Base-by-base conservation (phyloP, 2,329 filamentous ascomycete species). In the Curvularia sp. region DNA sequence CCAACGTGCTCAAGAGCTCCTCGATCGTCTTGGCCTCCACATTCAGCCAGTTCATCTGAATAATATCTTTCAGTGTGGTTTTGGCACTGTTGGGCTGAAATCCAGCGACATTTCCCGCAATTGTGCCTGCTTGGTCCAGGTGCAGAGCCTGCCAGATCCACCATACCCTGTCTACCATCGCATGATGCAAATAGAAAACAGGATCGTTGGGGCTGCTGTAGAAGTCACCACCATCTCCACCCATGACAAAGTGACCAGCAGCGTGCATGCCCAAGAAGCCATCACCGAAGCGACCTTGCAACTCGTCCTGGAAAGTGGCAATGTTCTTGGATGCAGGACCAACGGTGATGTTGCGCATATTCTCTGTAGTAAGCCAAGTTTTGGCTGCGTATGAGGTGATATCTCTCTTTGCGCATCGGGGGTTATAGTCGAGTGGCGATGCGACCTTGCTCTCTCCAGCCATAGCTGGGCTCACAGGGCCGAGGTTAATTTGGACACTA, bases 251-350 rank as follows among this genome's bases (percentile, higher is more conserved):
- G 34, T 69, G 80, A 3, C 80, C 80, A 1, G 72, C 79, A 7
- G 74, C 75, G 56, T 82, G 80, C 1, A 80, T 73, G 7, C 78
- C 78, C 9, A 58, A 66, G 64, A 61, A 64, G 10, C 60, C 54
- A 13, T 66, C 57, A 3, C 39, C 18, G 23, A 65, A 66, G 39
- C 61, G 63, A 3, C 61, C 62, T 45, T 67, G 60, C 0, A 68
- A 38, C 77, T 63, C 62, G 48, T 70, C 49, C 76, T 74, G 62
- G 79, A 82, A 67, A 3, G 41, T 32, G 3, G 5, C 46, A 28
- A 78, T 78, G 60, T 79, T 80, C 12, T 34, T 49, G 1, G 57
- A 59, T 38, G 84, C 84, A 61, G 82, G 80, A 58, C 86, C 86
- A 34, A 85, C 66, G 13, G 82, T 80, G 2, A 82, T 81, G 57